Evolutionary conservation across 2,329 filamentous ascomycete species (phyloP), one percentile per base, ranked within the genome.

Genomic region (Diaporthe citri): DNA sequence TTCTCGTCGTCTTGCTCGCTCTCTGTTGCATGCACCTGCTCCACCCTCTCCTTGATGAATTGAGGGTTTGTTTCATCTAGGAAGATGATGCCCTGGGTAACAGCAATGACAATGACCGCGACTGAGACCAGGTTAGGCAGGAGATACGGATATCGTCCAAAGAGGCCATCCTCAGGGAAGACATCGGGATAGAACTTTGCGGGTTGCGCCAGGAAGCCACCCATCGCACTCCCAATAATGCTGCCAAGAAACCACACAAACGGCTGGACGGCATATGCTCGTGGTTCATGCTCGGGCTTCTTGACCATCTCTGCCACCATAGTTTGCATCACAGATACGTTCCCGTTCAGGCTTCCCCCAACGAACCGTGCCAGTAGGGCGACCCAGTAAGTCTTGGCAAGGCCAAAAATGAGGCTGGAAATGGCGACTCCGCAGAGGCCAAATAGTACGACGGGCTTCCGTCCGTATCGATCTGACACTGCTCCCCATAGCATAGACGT

Each of bases 141-240:
- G n/a, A 94, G 86, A 78, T 94, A 96, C 0, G 94, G 93, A 78
- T 93, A 94, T 10, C 88, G 87, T 56, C 92, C 92, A 64, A 86
- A 86, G 1, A 86, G 57, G 1, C 85, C 85, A 36, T 85, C 84
- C 36, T 80, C 76, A 2, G 84, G 78, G 60, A 86, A 86, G 28
- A 84, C 52, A 0, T 75, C 76, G 3, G 75, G 75, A 34, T 76
- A 76, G 62, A 76, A 76, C 43, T 71, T 75, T 12, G 75, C 75
- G n/a, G 75, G 75, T 31, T 76, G 75, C 1, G 75, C 75, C 7
- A 76, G 75, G n/a, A 64, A 76, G 15, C 75, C 75, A 7, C 75
- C 75, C 75, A 76, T 76, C 20, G 75, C 75, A 17, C 67, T 72
- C 7, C 75, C 75, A 34, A 76, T 75, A 46, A 76, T 76, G 34